Conservation (phyloP, 768 basidiomycete species). For the Mycena floridula region DNA sequence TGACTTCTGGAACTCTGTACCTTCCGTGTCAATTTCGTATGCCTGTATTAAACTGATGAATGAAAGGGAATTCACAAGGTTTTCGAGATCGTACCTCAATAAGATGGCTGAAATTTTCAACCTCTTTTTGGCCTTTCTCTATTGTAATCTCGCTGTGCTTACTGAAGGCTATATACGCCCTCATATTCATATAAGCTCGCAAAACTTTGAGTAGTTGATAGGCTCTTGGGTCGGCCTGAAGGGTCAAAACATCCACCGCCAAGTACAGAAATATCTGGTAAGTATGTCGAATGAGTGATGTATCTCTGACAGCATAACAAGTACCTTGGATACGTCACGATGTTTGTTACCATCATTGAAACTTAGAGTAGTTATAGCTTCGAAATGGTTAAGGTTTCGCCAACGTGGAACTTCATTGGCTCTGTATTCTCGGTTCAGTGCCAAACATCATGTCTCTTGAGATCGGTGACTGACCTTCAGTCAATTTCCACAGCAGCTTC, state of each 20-base stretch:
- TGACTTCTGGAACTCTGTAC: slow-evolving; percentile 12
- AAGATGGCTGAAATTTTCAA: slow-evolving; percentile 5
- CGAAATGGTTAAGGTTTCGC: slow-evolving; percentile 22
- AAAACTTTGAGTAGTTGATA: slow-evolving; percentile 18
- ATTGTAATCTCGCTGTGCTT: too few relatives aligned
- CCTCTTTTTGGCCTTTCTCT: slow-evolving; percentile 7
- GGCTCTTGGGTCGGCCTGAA: slow-evolving; percentile 4
- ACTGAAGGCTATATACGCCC: too few relatives aligned
- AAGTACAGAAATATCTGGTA: slow-evolving; percentile 15
- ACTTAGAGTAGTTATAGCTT: slow-evolving; percentile 8
- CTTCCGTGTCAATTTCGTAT: neutral
- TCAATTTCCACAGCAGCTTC: neutral
- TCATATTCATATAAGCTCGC: slow-evolving; percentile 15
- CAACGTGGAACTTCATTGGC: slow-evolving; percentile 15
- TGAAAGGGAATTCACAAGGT: slow-evolving; percentile 7
- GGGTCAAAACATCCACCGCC: slow-evolving; percentile 7
- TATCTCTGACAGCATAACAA: neutral
- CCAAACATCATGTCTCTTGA: neutral
- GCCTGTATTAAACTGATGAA: neutral
- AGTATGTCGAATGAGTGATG: neutral
- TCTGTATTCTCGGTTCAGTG: neutral
- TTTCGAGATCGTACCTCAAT: slow-evolving; percentile 11
- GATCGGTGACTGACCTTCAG: neutral
- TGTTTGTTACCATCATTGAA: slow-evolving; percentile 25
- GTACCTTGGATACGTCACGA: slow-evolving; percentile 23